Conservation (phyloP, 2,329 filamentous ascomycete species). For the Herpotrichia juniperi region DNA sequence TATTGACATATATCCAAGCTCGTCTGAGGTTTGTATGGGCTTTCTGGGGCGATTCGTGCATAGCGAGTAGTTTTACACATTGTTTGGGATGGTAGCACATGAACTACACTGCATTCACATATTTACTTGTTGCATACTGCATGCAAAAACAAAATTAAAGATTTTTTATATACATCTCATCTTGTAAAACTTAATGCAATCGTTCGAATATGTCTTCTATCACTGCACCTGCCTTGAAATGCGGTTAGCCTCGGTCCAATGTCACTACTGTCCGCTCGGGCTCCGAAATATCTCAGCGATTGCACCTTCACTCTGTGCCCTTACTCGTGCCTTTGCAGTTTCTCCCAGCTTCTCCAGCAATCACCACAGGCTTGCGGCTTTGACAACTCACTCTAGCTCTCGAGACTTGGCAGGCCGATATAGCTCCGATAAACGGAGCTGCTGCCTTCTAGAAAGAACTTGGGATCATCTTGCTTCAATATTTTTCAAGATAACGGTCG, state of each 20-base stretch:
- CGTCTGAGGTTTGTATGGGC: background rate
- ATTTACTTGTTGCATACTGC: background rate
- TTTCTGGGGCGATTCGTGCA: background rate
- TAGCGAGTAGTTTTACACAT: background rate
- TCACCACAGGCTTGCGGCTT: background rate
- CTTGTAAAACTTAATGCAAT: too few relatives aligned
- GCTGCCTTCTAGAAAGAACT: background rate
- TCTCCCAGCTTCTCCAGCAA: background rate
- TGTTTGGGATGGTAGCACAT: too few relatives aligned
- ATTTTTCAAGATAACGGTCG: too few relatives aligned
- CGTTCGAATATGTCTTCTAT: too few relatives aligned
- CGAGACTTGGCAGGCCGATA: too few relatives aligned
- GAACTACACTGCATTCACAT: background rate
- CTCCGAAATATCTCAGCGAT: too few relatives aligned
- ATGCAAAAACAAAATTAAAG: background rate
- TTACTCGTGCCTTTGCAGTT: background rate
- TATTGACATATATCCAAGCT: background rate
- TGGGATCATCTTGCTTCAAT: background rate
- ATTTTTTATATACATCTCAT: background rate
- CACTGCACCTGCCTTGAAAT: too few relatives aligned
- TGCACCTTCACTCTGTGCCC: too few relatives aligned
- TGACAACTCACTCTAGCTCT: too few relatives aligned
- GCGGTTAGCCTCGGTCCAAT: background rate
- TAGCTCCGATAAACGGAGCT: background rate
- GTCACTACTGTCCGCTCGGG: background rate